phyloP scores from a whole-genome alignment of 1,284 basidiomycete species.

The Sphagnurus paluster region DNA sequence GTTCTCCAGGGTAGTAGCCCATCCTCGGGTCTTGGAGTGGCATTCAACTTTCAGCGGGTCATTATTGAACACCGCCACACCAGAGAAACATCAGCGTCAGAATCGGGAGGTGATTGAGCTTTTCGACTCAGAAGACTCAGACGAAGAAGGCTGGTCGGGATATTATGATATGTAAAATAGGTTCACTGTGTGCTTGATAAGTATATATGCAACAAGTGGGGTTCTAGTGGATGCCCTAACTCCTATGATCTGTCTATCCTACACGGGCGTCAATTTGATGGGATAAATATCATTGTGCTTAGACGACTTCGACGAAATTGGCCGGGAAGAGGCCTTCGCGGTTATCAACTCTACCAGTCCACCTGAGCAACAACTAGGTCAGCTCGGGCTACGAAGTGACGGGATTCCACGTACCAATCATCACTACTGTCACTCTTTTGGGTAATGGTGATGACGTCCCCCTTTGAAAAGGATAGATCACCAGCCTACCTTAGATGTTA shows the following conservation, averaged over 20 bases:
- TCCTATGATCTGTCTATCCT: neutral
- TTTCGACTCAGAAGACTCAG: conserved; percentile 23
- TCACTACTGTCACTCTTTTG: conserved; percentile 76
- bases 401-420: conserved; percentile 61
- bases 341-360: conserved; percentile 59
- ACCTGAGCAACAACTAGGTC: conserved; percentile 47
- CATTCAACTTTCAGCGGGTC: no score
- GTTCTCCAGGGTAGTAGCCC: conserved; percentile 39
- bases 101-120: conserved; percentile 14
- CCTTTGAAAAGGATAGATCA: conserved; percentile 84
- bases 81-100: no score
- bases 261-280: neutral
- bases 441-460: conserved; percentile 77
- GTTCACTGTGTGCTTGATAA: neutral
- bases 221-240: no score
- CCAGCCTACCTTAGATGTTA: conserved; percentile 48
- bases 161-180: conserved; percentile 20
- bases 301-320: conserved; percentile 63
- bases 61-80: no score
- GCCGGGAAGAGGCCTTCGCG: conserved; percentile 60
- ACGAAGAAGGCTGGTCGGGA: conserved; percentile 25
- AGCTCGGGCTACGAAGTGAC: conserved; percentile 1
- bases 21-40: conserved; percentile 44
- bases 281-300: neutral
- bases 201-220: neutral